A percentile compares a stretch with the other conserved stretches of the same genome.
Conservation (phyloP, 371 early-diverging fungal species). For the Choanephora cucurbitarum region DNA sequence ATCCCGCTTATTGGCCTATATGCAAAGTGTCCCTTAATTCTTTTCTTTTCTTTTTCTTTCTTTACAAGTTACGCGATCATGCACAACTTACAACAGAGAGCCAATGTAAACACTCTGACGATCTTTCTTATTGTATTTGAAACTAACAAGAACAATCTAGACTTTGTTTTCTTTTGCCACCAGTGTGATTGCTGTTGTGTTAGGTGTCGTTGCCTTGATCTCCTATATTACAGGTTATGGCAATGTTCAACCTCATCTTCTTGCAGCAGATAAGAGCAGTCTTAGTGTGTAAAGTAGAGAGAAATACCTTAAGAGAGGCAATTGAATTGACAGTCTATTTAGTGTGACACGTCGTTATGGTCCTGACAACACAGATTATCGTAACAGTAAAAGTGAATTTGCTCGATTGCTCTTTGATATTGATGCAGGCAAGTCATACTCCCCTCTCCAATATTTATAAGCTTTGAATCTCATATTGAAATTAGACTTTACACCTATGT, state of each 20-base stretch:
- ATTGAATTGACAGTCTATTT: no score
- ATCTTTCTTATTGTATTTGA: no score
- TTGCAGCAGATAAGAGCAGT: slow-evolving; percentile 49
- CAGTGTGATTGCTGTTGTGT: slow-evolving; percentile 62
- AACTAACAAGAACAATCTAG: no score
- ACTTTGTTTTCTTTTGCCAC: slow-evolving; percentile 70
- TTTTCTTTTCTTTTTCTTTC: no score
- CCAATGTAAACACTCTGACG: no score
- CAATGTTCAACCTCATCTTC: slow-evolving; percentile 35
- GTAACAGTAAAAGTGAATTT: slow-evolving; percentile 65
- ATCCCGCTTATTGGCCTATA: no score
- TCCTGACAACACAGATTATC: slow-evolving; percentile 65
- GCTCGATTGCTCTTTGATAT: slow-evolving; percentile 71
- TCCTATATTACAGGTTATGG: slow-evolving; percentile 48
- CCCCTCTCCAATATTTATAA: no score
- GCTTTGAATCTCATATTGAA: no score
- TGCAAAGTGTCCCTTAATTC: no score
- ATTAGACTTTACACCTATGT: slow-evolving; percentile 80
- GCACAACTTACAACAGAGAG: slow-evolving; percentile 63
- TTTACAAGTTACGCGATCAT: slow-evolving; percentile 25
- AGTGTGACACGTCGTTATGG: slow-evolving; percentile 63
- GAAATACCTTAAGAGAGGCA: no score
- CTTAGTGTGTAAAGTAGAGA: slow-evolving; percentile 51
- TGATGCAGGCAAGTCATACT: slow-evolving; percentile 65
- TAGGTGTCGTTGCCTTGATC: slow-evolving; percentile 57